Evolutionary conservation across 2,329 filamentous ascomycete species (phyloP).

Genomic region (Cladobotryum mycophilum): DNA sequence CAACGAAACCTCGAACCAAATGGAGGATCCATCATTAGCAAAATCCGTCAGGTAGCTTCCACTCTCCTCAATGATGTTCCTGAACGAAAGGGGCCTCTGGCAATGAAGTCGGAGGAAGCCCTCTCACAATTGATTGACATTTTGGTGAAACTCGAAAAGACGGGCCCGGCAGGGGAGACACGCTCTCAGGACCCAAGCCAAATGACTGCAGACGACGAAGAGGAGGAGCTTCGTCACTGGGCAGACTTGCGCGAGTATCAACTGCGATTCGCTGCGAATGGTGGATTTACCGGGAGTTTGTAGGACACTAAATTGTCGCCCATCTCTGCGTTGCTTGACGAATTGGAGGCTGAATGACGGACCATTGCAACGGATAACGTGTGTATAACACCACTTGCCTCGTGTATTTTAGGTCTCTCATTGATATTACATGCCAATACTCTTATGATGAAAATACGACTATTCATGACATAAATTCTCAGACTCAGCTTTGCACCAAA

Average conservation of each 20-base stretch:
- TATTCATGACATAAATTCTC: no score
- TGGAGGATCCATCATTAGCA: slow-evolving; percentile 62
- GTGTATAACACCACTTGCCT: no score
- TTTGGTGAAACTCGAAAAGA: slow-evolving; percentile 65
- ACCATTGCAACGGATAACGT: no score
- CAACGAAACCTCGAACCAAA: slow-evolving; percentile 80
- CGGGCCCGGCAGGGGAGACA: slow-evolving; percentile 34
- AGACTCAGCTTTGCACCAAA: no score
- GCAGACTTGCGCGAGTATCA: slow-evolving; percentile 75
- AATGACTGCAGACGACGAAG: slow-evolving; percentile 57
- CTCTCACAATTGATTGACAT: slow-evolving; percentile 68
- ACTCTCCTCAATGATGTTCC: slow-evolving; percentile 61
- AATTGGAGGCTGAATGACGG: no score
- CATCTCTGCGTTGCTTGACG: no score
- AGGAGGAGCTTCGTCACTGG: slow-evolving; percentile 71
- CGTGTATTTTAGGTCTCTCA: no score
- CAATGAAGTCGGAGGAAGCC: slow-evolving; percentile 60
- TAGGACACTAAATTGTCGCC: neutral
- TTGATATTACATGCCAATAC: no score
- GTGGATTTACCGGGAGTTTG: slow-evolving; percentile 39
- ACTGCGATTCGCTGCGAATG: slow-evolving; percentile 60
- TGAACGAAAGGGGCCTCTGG: slow-evolving; percentile 45
- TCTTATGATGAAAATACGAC: no score
- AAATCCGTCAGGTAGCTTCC: slow-evolving; percentile 77
- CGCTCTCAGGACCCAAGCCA: slow-evolving; percentile 25